A percentile compares a stretch with the other conserved stretches of the same genome.
These are phyloP conservation scores for Malassezia pachydermatis DNA, from an alignment of 1,284 basidiomycete genomes.

Conservation along the genomic window DNA sequence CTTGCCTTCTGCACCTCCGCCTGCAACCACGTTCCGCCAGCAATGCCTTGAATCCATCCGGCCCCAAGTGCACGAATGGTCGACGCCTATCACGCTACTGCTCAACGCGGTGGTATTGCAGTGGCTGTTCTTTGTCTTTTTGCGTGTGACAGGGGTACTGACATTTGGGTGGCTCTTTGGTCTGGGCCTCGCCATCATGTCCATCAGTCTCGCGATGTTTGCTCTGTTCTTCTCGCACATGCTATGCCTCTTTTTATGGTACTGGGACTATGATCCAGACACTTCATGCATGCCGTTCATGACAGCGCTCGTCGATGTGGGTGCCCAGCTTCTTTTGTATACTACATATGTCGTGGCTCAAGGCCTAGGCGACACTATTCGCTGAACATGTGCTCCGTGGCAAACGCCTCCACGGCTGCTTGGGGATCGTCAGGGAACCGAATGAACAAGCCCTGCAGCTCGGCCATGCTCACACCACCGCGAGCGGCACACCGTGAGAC, in stretches of 20 bases:
- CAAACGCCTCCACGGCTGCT: slow-evolving; percentile 33
- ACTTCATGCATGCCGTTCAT: slow-evolving; percentile 86
- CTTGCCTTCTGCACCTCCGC: background rate
- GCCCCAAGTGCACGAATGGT: slow-evolving; percentile 34
- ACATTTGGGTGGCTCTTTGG: slow-evolving; percentile 36
- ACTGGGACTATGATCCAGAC: slow-evolving; percentile 64
- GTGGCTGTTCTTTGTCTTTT: slow-evolving; percentile 26
- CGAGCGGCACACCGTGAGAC: slow-evolving; percentile 23
- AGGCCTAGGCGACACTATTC: slow-evolving; percentile 30
- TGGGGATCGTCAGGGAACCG: slow-evolving; percentile 38
- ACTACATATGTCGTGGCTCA: slow-evolving; percentile 51
- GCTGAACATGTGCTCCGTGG: slow-evolving; percentile 2
- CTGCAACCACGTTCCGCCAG: background rate
- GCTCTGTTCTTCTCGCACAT: slow-evolving; percentile 54
- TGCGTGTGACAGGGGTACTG: slow-evolving; percentile 27
- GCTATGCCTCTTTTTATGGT: slow-evolving; percentile 73
- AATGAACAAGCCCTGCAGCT: slow-evolving; percentile 47
- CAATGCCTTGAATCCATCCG: background rate
- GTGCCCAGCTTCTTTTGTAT: slow-evolving; percentile 71
- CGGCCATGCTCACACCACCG: slow-evolving; percentile 48
- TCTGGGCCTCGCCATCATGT: slow-evolving; percentile 13
- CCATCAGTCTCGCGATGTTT: slow-evolving; percentile 52
- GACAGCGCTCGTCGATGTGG: slow-evolving; percentile 75
- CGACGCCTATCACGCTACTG: slow-evolving; percentile 32
- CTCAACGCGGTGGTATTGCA: slow-evolving; percentile 28